Conservation (phyloP, 148 eudicot genomes). For the Chenopodium album region DNA sequence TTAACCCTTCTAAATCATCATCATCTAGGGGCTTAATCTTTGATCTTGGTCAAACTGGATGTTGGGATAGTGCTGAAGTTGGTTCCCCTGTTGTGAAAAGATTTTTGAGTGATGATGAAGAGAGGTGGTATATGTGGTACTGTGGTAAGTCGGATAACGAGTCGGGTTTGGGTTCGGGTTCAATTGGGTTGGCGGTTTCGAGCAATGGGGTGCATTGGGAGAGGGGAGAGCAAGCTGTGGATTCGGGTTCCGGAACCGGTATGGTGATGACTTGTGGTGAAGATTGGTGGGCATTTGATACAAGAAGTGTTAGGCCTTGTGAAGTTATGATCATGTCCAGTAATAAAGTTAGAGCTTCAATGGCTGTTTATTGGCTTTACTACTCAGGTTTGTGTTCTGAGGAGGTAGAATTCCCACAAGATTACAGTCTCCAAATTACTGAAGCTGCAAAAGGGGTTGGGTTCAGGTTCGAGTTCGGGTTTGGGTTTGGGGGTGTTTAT, state of each 20-base stretch:
- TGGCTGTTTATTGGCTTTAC: constrained; percentile 86
- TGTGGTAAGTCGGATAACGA: constrained; percentile 47
- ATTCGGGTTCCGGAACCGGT: constrained; percentile 51
- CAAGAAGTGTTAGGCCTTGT: constrained; percentile 54
- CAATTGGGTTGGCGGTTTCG: constrained; percentile 72
- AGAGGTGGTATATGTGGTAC: constrained; percentile 95
- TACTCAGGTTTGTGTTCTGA: constrained; percentile 70
- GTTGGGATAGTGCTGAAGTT: constrained; percentile 70
- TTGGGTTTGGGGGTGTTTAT: constrained; percentile 17
- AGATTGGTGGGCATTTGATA: constrained; percentile 97
- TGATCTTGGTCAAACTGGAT: constrained; percentile 52
- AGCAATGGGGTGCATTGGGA: constrained; percentile 88
- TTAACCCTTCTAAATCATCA: constrained; percentile 32
- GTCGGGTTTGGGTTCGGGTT: constrained; percentile 36
- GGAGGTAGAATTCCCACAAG: constrained; percentile 37
- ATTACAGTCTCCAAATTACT: constrained; percentile 18
- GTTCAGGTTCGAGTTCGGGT: not conserved
- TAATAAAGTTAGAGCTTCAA: constrained; percentile 47
- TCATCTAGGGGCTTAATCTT: constrained; percentile 63
- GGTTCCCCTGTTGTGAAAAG: constrained; percentile 90
- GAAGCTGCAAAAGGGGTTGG: not conserved
- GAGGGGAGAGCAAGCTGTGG: constrained; percentile 46
- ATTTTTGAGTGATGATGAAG: constrained; percentile 75
- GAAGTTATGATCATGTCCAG: constrained; percentile 85
- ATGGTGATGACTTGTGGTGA: constrained; percentile 59